phyloP scores from a whole-genome alignment of 108 stramenopile genomes.

The Craspedostauros australis region DNA sequence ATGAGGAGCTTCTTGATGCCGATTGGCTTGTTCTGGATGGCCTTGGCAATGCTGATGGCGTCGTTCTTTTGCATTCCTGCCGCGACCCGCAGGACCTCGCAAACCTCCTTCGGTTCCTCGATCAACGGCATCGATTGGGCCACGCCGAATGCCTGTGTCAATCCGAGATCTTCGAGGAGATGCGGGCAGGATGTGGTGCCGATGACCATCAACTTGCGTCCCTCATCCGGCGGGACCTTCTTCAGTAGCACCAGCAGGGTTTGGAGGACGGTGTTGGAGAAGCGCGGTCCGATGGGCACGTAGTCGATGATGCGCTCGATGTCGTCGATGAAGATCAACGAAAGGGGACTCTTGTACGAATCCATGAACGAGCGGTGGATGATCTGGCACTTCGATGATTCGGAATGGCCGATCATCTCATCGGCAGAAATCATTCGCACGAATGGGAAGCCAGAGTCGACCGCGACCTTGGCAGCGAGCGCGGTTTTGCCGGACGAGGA shows the following conservation, averaged over 20 bases:
- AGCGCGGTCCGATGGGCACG: constrained; percentile 93
- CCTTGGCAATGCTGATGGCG: constrained; percentile 77
- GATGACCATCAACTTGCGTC: constrained; percentile 85
- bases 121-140: constrained; percentile 76
- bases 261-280: constrained; percentile 96
- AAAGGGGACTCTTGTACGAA: constrained; percentile 95
- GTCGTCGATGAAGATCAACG: constrained; percentile 96
- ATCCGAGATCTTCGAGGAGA: constrained; percentile 87
- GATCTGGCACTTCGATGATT: constrained; percentile 77
- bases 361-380: constrained; percentile 95
- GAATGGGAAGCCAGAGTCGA: constrained; percentile 91
- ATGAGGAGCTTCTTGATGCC: constrained; percentile 96
- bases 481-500: constrained; percentile 93
- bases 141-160: constrained; percentile 90
- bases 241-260: constrained; percentile 94
- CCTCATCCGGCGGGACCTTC: constrained; percentile 91
- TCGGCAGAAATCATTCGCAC: constrained; percentile 96
- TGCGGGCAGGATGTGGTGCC: constrained; percentile 89
- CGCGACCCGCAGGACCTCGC: constrained; percentile 78
- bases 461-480: constrained; percentile 90
- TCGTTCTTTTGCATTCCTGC: constrained; percentile 74
- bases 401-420: constrained; percentile 92
- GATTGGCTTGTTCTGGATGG: constrained; percentile 85
- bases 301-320: constrained; percentile 99
- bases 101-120: constrained; percentile 76